Evolutionary conservation across 306 rosid genomes (phyloP).

Genomic region (Pterocarpus macrocarpus): DNA sequence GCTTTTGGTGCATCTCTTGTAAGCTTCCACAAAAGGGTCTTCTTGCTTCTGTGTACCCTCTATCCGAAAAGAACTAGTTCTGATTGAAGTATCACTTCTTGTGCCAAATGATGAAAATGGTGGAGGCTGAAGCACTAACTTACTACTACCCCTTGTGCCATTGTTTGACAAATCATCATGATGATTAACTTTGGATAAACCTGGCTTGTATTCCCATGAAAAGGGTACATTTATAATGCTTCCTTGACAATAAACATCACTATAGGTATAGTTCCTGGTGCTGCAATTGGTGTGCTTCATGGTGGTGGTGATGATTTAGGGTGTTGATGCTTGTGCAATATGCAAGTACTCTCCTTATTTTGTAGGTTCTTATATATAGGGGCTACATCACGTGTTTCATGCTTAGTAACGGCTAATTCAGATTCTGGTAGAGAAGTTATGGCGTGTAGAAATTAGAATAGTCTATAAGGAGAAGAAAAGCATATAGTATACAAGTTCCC

Average conservation of each 20-base stretch:
- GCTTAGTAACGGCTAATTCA: slow-evolving; percentile 22
- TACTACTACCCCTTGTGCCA: not conserved
- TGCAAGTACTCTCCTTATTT: not conserved
- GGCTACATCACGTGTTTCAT: slow-evolving; percentile 30
- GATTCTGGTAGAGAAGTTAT: slow-evolving; percentile 37
- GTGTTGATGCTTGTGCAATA: slow-evolving; percentile 7
- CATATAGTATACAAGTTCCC: not conserved
- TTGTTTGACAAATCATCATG: not conserved
- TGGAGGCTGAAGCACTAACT: slow-evolving; percentile 53
- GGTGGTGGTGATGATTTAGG: not conserved
- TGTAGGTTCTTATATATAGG: slow-evolving; percentile 14
- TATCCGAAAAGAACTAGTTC: slow-evolving; percentile 26
- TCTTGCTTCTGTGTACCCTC: slow-evolving; percentile 46
- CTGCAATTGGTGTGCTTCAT: slow-evolving; percentile 41
- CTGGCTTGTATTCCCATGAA: slow-evolving; percentile 71
- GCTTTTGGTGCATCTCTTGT: slow-evolving; percentile 57
- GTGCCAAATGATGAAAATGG: slow-evolving; percentile 42
- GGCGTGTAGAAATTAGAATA: slow-evolving; percentile 27
- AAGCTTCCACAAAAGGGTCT: slow-evolving; percentile 71
- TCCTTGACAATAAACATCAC: slow-evolving; percentile 29
- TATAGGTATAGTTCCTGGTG: slow-evolving; percentile 1
- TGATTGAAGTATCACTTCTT: not conserved
- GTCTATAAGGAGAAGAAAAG: slow-evolving; percentile 28
- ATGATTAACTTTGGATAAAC: slow-evolving; percentile 52
- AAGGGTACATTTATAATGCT: slow-evolving; percentile 53